A percentile compares a stretch with the other conserved stretches of the same genome.
Evolutionary conservation across 176 grass and related monocot genomes (phyloP).

Genomic region (Avena sativa): DNA sequence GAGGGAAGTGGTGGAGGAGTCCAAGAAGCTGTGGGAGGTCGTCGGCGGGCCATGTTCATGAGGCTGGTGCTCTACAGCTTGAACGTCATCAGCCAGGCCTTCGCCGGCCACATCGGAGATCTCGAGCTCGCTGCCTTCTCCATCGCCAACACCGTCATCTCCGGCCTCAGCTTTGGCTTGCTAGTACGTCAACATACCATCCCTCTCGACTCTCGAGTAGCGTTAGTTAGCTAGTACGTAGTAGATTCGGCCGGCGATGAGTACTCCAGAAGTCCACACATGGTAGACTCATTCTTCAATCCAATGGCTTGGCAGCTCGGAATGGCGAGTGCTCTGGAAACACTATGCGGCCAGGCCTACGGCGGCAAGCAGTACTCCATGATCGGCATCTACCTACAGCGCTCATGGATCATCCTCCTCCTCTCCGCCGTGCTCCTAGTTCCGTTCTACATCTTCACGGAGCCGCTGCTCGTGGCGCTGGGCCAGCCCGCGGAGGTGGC

Average conservation of each 20-base stretch:
- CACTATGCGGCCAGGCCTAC: conserved; percentile 54
- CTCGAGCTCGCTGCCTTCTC: conserved; percentile 89
- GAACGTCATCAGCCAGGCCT: conserved; percentile 56
- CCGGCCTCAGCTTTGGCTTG: conserved; percentile 56
- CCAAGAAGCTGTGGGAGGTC: conserved; percentile 39
- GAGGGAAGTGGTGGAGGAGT: conserved; percentile 35
- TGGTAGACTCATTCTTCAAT: too few relatives aligned
- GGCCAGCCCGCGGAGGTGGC: conserved; percentile 46
- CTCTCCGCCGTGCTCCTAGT: conserved; percentile 28
- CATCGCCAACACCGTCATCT: conserved; percentile 82
- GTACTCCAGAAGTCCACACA: too few relatives aligned
- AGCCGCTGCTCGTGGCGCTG: conserved; percentile 13
- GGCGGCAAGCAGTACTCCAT: conserved; percentile 52
- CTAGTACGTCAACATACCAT: conserved; percentile 13
- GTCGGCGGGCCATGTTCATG: conserved; percentile 44
- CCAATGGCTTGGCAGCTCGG: conserved; percentile 29
- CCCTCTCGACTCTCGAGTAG: not conserved
- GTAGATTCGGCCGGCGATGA: too few relatives aligned
- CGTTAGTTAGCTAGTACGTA: not conserved
- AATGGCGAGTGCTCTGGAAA: conserved; percentile 60
- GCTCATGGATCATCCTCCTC: conserved; percentile 56
- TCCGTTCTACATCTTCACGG: conserved; percentile 44
- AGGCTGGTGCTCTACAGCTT: conserved; percentile 37
- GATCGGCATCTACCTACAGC: conserved; percentile 60
- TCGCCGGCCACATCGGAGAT: conserved; percentile 63